Evolutionary conservation across 768 basidiomycete species (phyloP).

Genomic region (Pisolithus albus): DNA sequence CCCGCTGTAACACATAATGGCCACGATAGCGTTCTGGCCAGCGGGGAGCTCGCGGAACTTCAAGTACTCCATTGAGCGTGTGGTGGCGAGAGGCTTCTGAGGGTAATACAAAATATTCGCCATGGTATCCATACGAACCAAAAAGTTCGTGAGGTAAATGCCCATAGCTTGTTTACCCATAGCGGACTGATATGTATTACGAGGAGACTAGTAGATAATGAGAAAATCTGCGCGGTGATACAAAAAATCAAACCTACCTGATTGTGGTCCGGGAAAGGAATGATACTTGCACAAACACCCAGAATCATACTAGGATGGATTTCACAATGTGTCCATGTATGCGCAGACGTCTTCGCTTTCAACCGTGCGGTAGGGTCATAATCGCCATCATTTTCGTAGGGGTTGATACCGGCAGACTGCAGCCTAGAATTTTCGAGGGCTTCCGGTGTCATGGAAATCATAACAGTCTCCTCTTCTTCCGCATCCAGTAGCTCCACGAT

Average conservation of each 20-base stretch:
- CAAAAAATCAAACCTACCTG: constrained; percentile 51
- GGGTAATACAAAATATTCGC: constrained; percentile 99
- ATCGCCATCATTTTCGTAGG: constrained; percentile 55
- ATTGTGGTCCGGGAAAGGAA: constrained; percentile 99
- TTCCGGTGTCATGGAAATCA: constrained; percentile 99
- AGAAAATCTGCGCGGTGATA: neutral
- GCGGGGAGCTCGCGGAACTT: constrained; percentile 98
- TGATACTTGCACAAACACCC: constrained; percentile 97
- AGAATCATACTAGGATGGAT: constrained; percentile 99
- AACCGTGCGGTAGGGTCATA: constrained; percentile 85
- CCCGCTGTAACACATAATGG: constrained; percentile 96
- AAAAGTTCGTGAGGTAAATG: constrained; percentile 95
- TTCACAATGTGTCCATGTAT: constrained; percentile 98
- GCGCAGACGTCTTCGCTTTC: constrained; percentile 76
- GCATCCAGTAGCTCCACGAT: constrained; percentile 94
- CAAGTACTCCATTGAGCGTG: constrained; percentile 98
- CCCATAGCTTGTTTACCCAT: constrained; percentile 99
- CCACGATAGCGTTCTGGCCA: constrained; percentile 98
- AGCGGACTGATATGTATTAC: constrained; percentile 99
- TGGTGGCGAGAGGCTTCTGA: constrained; percentile 97
- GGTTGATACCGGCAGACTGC: constrained; percentile 52
- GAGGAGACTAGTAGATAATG: constrained; percentile 67
- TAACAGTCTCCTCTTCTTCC: constrained; percentile 98
- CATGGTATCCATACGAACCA: constrained; percentile 99
- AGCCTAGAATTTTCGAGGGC: constrained; percentile 83